Base-by-base conservation (phyloP, 441 rosid species). In the Capsella rubella region DNA sequence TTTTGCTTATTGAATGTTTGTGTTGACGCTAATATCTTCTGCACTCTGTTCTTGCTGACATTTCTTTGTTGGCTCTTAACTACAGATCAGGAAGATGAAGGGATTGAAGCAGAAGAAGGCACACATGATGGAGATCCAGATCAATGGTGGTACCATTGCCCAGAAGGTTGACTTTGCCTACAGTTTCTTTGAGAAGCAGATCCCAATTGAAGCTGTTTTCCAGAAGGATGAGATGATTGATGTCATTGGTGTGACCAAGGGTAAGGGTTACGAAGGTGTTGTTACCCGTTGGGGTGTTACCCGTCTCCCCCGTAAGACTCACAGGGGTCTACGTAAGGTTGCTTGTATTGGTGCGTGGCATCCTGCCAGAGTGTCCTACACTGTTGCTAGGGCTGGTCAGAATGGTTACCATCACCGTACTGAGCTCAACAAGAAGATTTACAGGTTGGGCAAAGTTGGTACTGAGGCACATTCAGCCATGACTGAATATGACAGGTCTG, bases 301-400 rank as follows among this genome's bases (percentile, higher is more conserved):
- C n/a, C 89, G 98, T 43, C 92, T 92, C 43, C 98, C 98, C 27
- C 93, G 98, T 35, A 93, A 93, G 84, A 93, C 98, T 72, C 98
- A 93, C 74, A 85, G 98, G 47, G 98, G 98, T 81, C 93, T 92
- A 16, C 92, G 97, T 31, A 90, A 92, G 89, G 98, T 92, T 18
- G 97, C 98, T 60, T 92, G 98, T 85, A 90, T 92, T 35, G 98
- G 95, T 61, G 97, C 98, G n/a, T 92, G 98, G 98, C 97, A 92
- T 87, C 98, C 98, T 47, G 97, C 97, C 21, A 89, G 98, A 76
- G 98, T 93, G 25, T 93, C 98, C 7, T 93, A 82, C 74, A 93
- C 98, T 34, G 95, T 92, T 14, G 98, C 97, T 25, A 86, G 97
- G 76, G 97, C 98, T 79, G 98, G 97, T 79, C 98, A 92, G 85